Percentiles rank a stretch among this genome's conserved stretches.
Evolutionary conservation across 768 basidiomycete species (phyloP).

Genomic region (Russula dissimulans): DNA sequence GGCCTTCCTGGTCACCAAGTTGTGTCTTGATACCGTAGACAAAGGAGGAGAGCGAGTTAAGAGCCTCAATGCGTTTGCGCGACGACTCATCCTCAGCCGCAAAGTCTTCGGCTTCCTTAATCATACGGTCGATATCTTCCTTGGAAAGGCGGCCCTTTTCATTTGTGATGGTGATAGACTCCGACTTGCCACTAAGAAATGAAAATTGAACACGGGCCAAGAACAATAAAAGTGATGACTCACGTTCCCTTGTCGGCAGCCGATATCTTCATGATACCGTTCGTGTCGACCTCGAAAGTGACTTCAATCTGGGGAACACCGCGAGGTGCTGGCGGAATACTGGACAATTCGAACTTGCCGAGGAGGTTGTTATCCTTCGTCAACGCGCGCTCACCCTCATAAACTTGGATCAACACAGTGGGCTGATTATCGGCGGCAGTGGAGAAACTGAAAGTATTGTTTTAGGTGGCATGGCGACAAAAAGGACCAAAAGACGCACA

Average conservation of each 20-base stretch:
- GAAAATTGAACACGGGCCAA: background rate
- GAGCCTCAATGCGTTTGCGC: conserved; percentile 77
- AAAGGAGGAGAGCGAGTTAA: conserved; percentile 72
- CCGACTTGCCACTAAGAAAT: conserved; percentile 61
- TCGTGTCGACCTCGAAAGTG: conserved; percentile 90
- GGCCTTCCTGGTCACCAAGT: conserved; percentile 76
- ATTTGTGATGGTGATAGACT: conserved; percentile 90
- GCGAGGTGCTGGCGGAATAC: conserved; percentile 92
- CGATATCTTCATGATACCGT: conserved; percentile 90
- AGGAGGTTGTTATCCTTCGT: conserved; percentile 99
- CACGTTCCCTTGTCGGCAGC: conserved; percentile 91
- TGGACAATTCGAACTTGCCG: conserved; percentile 89
- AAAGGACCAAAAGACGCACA: conserved; percentile 34
- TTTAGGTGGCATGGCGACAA: conserved; percentile 9
- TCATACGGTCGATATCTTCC: conserved; percentile 87
- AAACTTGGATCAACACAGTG: conserved; percentile 94
- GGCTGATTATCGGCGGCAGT: conserved; percentile 89
- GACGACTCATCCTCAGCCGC: conserved; percentile 68
- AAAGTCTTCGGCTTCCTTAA: conserved; percentile 87
- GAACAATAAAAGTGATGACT: conserved; percentile 21
- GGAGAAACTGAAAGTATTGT: conserved; percentile 39
- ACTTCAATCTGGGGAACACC: conserved; percentile 98
- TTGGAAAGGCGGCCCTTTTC: conserved; percentile 73
- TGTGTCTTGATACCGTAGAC: conserved; percentile 85
- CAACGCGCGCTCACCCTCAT: conserved; percentile 91